phyloP scores from a whole-genome alignment of 495 filamentous ascomycete species.

The Trichoderma gamsii region DNA sequence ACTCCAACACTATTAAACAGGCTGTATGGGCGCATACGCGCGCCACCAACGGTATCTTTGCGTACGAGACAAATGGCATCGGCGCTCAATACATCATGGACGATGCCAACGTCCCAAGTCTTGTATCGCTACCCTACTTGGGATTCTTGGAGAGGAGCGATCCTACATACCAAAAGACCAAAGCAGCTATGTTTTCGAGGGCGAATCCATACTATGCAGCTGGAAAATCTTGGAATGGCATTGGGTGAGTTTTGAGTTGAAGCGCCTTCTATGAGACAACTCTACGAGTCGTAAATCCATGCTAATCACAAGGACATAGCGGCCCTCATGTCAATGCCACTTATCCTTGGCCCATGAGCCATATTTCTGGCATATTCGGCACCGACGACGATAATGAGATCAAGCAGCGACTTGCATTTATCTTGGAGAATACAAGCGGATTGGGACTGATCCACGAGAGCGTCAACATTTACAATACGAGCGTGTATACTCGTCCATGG shows the following conservation, averaged over 20 bases:
- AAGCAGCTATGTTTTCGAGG: conserved; percentile 46
- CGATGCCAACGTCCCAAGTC: conserved; percentile 57
- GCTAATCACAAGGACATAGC: conserved; percentile 20
- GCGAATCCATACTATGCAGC: conserved; percentile 53
- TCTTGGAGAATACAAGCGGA: conserved; percentile 49
- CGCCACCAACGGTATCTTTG: conserved; percentile 30
- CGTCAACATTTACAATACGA: conserved; percentile 28
- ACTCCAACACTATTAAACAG: conserved; percentile 32
- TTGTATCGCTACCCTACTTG: conserved; percentile 50
- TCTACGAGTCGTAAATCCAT: neutral
- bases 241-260: conserved; percentile 33
- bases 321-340: conserved; percentile 57
- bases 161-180: conserved; percentile 49
- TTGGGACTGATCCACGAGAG: conserved; percentile 39
- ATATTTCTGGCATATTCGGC: conserved; percentile 47
- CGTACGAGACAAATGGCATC: neutral
- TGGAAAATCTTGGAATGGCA: conserved; percentile 21
- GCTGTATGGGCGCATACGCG: conserved; percentile 30
- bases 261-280: neutral
- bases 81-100: conserved; percentile 29
- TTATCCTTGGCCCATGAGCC: conserved; percentile 55
- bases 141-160: conserved; percentile 46
- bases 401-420: conserved; percentile 38
- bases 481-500: conserved; percentile 48
- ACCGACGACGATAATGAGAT: conserved; percentile 49